A percentile compares a stretch with the other conserved stretches of the same genome.
Conservation (phyloP, 345 rosid genomes). For the Citrus hindsii region DNA sequence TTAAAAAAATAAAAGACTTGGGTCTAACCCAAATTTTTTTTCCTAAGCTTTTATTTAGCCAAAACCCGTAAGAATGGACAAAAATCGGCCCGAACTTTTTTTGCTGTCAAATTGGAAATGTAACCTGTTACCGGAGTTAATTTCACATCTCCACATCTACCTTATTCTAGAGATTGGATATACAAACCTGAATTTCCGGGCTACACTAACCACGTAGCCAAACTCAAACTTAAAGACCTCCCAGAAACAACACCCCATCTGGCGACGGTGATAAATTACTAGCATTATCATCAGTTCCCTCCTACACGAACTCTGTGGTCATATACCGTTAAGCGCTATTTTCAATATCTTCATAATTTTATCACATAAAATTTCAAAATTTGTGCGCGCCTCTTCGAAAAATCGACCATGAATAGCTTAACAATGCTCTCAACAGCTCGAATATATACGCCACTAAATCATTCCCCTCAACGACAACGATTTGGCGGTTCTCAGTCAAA, state of each 20-base stretch:
- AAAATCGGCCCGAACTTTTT: fast-evolving
- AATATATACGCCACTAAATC: constrained; percentile 21
- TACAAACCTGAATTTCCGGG: not conserved
- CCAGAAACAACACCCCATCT: not conserved
- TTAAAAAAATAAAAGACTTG: too few species aligned
- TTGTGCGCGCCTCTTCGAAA: not conserved
- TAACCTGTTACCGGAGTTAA: too few species aligned
- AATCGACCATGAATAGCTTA: constrained; percentile 34
- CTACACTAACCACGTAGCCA: not conserved
- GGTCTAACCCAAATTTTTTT: too few species aligned
- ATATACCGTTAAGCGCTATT: not conserved
- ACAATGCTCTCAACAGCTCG: constrained; percentile 47
- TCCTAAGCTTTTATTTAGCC: fast-evolving
- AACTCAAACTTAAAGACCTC: not conserved
- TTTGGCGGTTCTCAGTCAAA: constrained; percentile 14
- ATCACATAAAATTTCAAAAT: not conserved
- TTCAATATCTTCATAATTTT: not conserved
- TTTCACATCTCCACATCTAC: too few species aligned
- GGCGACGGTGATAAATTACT: not conserved
- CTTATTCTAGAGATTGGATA: not conserved
- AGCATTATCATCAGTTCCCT: not conserved
- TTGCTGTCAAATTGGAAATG: too few species aligned
- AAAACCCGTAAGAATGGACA: too few species aligned
- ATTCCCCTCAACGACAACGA: constrained; percentile 14
- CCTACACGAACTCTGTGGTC: not conserved